phyloP scores from a whole-genome alignment of 2,329 filamentous ascomycete species.

The Colletotrichum graminicola region DNA sequence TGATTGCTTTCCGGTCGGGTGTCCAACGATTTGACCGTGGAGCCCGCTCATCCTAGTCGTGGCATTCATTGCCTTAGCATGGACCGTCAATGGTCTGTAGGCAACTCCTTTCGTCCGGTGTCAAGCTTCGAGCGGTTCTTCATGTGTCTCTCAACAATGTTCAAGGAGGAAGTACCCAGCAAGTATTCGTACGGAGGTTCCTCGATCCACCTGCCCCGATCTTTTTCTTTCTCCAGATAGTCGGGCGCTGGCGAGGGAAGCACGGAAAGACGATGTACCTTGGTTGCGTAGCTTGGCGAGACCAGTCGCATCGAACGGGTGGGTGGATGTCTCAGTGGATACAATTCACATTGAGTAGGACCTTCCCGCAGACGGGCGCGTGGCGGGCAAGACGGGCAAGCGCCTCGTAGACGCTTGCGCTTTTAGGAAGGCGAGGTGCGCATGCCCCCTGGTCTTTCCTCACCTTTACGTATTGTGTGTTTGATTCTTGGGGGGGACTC shows the following conservation, averaged over 20 bases:
- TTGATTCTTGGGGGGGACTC: neutral
- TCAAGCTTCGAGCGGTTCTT: constrained; percentile 25
- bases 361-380: constrained; percentile 13
- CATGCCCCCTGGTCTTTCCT: neutral
- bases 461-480: neutral
- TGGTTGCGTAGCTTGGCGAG: constrained; percentile 23
- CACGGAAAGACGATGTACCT: constrained; percentile 1
- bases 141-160: constrained; percentile 42
- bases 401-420: constrained; percentile 31
- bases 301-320: constrained; percentile 21
- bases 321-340: constrained; percentile 15
- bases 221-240: neutral
- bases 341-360: constrained; percentile 30
- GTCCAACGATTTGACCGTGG: constrained; percentile 12
- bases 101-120: constrained; percentile 37
- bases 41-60: neutral
- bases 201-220: neutral
- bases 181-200: neutral
- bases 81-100: constrained; percentile 12
- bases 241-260: neutral
- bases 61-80: constrained; percentile 9
- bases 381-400: constrained; percentile 28
- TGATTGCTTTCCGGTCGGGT: neutral
- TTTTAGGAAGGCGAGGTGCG: constrained; percentile 31
- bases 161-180: constrained; percentile 1